A percentile compares a stretch with the other conserved stretches of the same genome.
phyloP scores from a whole-genome alignment of 2,329 filamentous ascomycete genomes.

The Aschersonia sp. region DNA sequence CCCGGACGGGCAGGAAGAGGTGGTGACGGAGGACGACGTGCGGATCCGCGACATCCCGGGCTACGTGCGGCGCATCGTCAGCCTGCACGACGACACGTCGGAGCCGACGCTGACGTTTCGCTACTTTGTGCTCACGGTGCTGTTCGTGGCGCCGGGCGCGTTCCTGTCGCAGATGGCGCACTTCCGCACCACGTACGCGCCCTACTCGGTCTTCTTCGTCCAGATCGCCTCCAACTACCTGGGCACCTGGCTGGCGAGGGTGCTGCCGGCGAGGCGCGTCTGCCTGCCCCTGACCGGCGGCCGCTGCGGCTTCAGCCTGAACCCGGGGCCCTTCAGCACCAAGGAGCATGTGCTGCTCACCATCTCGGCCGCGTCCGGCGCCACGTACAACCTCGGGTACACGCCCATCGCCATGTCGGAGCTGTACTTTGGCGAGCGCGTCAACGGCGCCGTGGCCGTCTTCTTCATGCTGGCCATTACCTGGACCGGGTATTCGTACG shows the following conservation, averaged over 20 bases:
- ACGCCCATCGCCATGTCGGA: slow-evolving; percentile 38
- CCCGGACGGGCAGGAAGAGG: slow-evolving; percentile 11
- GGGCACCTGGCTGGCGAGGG: slow-evolving; percentile 34
- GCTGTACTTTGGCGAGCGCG: slow-evolving; percentile 37
- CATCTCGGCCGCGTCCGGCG: slow-evolving; percentile 36
- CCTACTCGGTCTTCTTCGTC: slow-evolving; percentile 48
- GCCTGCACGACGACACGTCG: slow-evolving; percentile 39
- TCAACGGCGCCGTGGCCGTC: slow-evolving; percentile 38
- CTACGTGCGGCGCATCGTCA: slow-evolving; percentile 37
- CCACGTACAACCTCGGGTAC: slow-evolving; percentile 35
- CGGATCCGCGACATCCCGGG: slow-evolving; percentile 37
- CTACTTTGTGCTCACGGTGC: slow-evolving; percentile 38
- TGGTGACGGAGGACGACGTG: slow-evolving; percentile 29
- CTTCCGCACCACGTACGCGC: slow-evolving; percentile 41
- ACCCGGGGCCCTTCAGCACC: slow-evolving; percentile 40
- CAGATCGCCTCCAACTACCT: slow-evolving; percentile 42
- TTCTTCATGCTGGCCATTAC: slow-evolving; percentile 46
- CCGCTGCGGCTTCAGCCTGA: slow-evolving; percentile 32
- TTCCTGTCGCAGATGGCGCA: slow-evolving; percentile 41
- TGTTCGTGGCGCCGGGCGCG: slow-evolving; percentile 42
- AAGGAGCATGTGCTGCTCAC: slow-evolving; percentile 45
- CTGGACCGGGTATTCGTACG: slow-evolving; percentile 43
- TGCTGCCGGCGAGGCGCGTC: slow-evolving; percentile 31
- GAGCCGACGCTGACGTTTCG: slow-evolving; percentile 44
- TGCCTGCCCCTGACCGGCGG: slow-evolving; percentile 27